Percentiles rank a stretch among this genome's conserved stretches.
phyloP scores from a whole-genome alignment of 2,329 filamentous ascomycete species.

The Hypocrella siamensis region DNA sequence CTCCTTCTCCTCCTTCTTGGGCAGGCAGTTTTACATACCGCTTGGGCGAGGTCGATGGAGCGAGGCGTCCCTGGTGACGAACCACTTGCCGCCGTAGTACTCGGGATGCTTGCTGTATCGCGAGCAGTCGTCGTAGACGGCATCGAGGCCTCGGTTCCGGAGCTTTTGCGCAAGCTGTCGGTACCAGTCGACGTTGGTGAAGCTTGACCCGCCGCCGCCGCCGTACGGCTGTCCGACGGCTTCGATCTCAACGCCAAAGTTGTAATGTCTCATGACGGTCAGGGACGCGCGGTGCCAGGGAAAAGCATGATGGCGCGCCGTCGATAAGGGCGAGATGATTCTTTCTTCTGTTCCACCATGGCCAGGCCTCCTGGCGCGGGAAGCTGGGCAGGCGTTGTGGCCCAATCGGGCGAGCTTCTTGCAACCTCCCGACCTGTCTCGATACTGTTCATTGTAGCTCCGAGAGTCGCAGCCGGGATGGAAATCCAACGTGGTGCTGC shows the following conservation, averaged over 20 bases:
- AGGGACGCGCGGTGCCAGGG: too few relatives aligned
- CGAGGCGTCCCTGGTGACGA: constrained; percentile 23
- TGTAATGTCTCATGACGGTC: constrained; percentile 20
- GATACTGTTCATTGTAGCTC: background rate
- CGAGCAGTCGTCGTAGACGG: constrained; percentile 20
- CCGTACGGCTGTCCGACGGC: constrained; percentile 21
- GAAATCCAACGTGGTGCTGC: background rate
- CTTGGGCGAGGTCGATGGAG: constrained; percentile 19
- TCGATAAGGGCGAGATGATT: too few relatives aligned
- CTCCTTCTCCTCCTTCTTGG: background rate
- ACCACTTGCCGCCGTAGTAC: constrained; percentile 25
- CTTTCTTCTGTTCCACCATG: too few relatives aligned
- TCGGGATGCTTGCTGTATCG: constrained; percentile 24
- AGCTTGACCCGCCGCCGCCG: constrained; percentile 16
- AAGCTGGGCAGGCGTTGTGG: background rate
- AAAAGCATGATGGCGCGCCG: too few relatives aligned
- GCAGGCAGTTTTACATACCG: constrained; percentile 11
- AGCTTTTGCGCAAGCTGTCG: constrained; percentile 22
- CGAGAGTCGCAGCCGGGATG: background rate
- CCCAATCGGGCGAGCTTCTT: too few relatives aligned
- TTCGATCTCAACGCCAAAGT: constrained; percentile 24
- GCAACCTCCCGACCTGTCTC: background rate
- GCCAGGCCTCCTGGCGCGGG: background rate
- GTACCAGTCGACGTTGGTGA: constrained; percentile 24
- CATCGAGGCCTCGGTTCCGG: constrained; percentile 20